Base-by-base conservation (phyloP, 2,329 filamentous ascomycete genomes). In the Beauveria rudraprayagi region DNA sequence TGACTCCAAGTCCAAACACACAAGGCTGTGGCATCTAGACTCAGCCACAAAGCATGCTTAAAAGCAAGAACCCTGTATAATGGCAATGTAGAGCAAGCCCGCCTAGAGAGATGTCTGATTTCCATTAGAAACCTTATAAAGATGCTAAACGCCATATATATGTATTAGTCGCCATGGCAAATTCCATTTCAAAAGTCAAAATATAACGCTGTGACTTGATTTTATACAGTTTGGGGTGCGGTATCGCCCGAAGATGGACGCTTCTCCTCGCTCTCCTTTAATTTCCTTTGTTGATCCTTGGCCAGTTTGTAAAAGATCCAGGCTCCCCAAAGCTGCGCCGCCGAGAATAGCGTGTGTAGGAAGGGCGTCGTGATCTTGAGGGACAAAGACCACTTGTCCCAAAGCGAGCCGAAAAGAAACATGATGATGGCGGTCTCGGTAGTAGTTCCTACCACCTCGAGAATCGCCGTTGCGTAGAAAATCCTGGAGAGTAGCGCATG, bases 241-340 rank as follows among this genome's bases (percentile, higher is more conserved):
- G 48, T 61, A 14, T 55, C 58, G 5, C 58, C 58, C 11, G 58
- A 61, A 3, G 44, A 41, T 3, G 58, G 58, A 6, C 58, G 58
- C 58, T 17, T 61, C 30, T 61, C 58, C 14, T 61, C 51, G 4
- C 17, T 40, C 61, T 62, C 58, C 17, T 50, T 55, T 8, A 24
- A 6, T 14, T 62, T 59, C 17, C 30, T 24, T 34, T 58, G 34
- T 19, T 62, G 55, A 5, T 55, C 55, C 24, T 55, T 58, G 28
- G 40, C 61, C 48, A 62, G 41, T 26, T 62, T 62, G 37, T 62
- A 62, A n/a, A 62, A 62, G 8, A 62, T 62, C 55, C 55, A 62
- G 28, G 52, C 61, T 1, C 61, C 61, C 61, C 61, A 62, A 22
- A 62, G 61, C 11, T 62, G 61, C 1, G 61, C 61, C 2, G 61